Evolutionary conservation across 352 stramenopile species (phyloP).

Genomic region (Lagenidium giganteum): DNA sequence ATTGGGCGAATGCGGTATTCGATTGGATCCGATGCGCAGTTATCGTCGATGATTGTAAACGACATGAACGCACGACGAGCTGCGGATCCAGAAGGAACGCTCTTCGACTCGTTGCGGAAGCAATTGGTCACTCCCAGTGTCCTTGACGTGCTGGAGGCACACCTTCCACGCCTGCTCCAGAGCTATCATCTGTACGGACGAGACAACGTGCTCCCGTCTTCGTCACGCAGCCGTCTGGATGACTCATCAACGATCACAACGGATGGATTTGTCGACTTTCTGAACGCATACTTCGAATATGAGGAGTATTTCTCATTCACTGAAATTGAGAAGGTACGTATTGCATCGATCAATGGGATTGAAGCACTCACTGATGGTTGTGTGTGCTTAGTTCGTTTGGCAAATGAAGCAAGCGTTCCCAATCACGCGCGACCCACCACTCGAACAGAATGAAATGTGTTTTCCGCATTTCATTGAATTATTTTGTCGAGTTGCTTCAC

Average conservation of each 20-base stretch:
- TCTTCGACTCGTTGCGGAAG: constrained; percentile 38
- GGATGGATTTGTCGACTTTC: constrained; percentile 71
- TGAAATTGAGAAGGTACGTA: constrained; percentile 27
- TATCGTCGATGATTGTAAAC: constrained; percentile 1
- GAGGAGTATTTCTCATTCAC: constrained; percentile 61
- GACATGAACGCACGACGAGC: constrained; percentile 18
- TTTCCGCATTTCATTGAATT: constrained; percentile 68
- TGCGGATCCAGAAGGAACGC: constrained; percentile 4
- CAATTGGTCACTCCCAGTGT: constrained; percentile 42
- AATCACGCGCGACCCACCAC: too few species aligned
- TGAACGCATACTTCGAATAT: constrained; percentile 78
- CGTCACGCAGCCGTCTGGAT: too few species aligned
- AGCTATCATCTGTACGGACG: constrained; percentile 59
- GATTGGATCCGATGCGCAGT: constrained; percentile 6
- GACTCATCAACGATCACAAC: constrained; percentile 42
- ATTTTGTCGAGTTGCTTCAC: constrained; percentile 49
- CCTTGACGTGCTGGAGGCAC: constrained; percentile 40
- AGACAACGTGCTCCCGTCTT: constrained; percentile 15
- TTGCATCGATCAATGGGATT: too few species aligned
- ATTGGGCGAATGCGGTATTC: constrained; percentile 25
- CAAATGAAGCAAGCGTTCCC: constrained; percentile 12
- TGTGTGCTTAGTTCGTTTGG: constrained; percentile 6
- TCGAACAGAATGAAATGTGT: constrained; percentile 14
- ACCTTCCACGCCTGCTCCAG: constrained; percentile 37
- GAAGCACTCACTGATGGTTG: too few species aligned